These are phyloP conservation scores for Glebionis coronaria DNA, from an alignment of 129 eudicot species.

Conservation along the genomic window DNA sequence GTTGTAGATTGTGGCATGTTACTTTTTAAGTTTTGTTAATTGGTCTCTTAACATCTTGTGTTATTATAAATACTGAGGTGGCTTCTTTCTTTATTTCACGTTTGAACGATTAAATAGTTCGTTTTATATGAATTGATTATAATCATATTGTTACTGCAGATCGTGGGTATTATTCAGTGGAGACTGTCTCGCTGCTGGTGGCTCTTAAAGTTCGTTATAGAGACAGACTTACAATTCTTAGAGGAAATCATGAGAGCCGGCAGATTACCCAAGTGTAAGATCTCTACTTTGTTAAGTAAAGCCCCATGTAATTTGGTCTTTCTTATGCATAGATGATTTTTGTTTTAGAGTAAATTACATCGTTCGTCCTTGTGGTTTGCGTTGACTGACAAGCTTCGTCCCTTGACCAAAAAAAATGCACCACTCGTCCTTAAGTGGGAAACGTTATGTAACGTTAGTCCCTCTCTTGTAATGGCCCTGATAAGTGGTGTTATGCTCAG, in stretches of 20 bases:
- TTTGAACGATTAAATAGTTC: slow-evolving; percentile 14
- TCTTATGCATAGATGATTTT: neutral
- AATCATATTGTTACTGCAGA: slow-evolving; percentile 47
- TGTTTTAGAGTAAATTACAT: too few relatives aligned
- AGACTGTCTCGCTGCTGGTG: slow-evolving; percentile 86
- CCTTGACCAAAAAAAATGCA: too few relatives aligned
- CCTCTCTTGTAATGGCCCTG: too few relatives aligned
- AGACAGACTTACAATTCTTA: slow-evolving; percentile 92
- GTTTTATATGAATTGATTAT: neutral
- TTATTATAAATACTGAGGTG: neutral
- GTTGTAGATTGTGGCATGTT: too few relatives aligned
- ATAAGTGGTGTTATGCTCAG: too few relatives aligned
- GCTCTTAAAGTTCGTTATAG: slow-evolving; percentile 92
- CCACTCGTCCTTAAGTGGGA: too few relatives aligned
- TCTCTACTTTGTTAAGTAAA: slow-evolving; percentile 16
- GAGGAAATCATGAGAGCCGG: slow-evolving; percentile 97
- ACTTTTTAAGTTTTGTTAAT: neutral
- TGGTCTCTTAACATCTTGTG: neutral
- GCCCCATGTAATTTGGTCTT: neutral
- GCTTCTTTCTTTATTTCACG: slow-evolving; percentile 2
- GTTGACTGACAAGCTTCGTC: too few relatives aligned
- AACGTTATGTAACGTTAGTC: too few relatives aligned
- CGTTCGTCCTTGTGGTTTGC: too few relatives aligned
- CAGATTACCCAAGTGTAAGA: slow-evolving; percentile 99
- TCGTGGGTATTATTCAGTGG: slow-evolving; percentile 98